Conservation (phyloP, 225 moss, liverwort and hornwort genomes). For the Climacium dendroides region DNA sequence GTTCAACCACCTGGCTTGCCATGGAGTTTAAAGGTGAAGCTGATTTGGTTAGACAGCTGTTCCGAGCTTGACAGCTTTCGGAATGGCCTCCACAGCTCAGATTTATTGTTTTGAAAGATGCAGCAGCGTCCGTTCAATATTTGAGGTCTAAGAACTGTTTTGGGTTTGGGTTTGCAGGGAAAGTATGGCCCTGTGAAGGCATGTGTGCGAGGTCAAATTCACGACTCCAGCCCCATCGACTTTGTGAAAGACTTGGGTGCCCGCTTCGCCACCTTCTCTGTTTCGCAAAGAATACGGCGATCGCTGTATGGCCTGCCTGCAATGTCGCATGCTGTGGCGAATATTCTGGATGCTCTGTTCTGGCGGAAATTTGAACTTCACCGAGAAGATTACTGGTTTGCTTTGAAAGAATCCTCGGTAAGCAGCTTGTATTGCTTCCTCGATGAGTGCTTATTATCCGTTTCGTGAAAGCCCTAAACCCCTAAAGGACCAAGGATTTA, state of each 20-base stretch:
- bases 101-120: neutral
- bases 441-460: neutral
- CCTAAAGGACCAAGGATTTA: neutral
- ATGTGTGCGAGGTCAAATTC: slow-evolving; percentile 79
- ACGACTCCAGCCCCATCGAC: slow-evolving; percentile 85
- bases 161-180: slow-evolving; percentile 11
- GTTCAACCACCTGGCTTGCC: neutral
- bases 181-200: slow-evolving; percentile 41
- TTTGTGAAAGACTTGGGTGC: slow-evolving; percentile 44
- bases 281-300: slow-evolving; percentile 10
- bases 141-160: neutral
- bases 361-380: slow-evolving; percentile 23
- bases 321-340: slow-evolving; percentile 13
- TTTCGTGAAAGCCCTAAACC: neutral
- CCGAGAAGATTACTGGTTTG: slow-evolving; percentile 52
- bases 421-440: neutral
- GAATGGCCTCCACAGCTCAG: neutral
- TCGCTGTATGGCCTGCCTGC: slow-evolving; percentile 20
- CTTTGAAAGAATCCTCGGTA: slow-evolving; percentile 48
- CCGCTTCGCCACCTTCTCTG: slow-evolving; percentile 26
- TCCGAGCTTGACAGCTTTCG: neutral
- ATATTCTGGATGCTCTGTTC: slow-evolving; percentile 31
- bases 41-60: neutral
- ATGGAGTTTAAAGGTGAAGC: neutral
- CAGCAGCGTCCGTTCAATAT: neutral